Percentiles rank a stretch among this genome's conserved stretches.
Conservation (phyloP, 1,284 basidiomycete genomes). For the Cutaneotrichosporon cutaneum region DNA sequence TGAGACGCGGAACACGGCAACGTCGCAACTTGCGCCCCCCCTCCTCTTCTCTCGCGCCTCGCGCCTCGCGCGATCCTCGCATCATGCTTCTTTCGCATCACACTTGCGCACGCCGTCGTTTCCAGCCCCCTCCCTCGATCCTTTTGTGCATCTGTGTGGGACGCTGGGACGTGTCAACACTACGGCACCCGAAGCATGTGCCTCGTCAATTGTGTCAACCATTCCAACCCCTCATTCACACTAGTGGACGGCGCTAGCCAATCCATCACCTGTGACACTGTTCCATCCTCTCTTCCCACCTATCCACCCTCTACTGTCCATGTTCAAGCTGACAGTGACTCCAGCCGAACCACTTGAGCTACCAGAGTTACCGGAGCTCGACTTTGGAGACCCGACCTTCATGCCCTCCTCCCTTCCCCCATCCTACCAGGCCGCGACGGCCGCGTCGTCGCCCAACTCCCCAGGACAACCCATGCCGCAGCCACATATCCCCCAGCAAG, state of each 20-base stretch:
- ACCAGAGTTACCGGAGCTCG: slow-evolving; percentile 13
- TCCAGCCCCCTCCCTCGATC: not conserved
- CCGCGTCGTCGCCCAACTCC: not conserved
- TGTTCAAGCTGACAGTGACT: slow-evolving; percentile 3
- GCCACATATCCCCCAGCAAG: not conserved
- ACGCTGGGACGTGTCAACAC: not conserved
- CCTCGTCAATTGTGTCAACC: not conserved
- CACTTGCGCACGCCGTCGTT: not conserved
- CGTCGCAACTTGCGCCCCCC: not conserved
- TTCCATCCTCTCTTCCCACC: not conserved
- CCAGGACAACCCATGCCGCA: slow-evolving; percentile 1
- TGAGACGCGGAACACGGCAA: not conserved
- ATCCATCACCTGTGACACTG: not conserved
- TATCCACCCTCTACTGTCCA: not conserved
- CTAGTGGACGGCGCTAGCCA: not conserved
- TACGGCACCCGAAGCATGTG: not conserved
- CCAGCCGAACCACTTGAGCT: slow-evolving; percentile 19
- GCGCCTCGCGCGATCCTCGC: not conserved
- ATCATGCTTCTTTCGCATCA: slow-evolving; percentile 1
- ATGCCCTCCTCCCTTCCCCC: slow-evolving; percentile 14
- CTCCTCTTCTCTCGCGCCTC: too few species aligned
- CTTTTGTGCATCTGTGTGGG: not conserved
- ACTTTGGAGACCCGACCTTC: slow-evolving; percentile 1
- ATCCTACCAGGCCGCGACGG: slow-evolving; percentile 12
- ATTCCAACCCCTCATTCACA: not conserved